Conservation (phyloP, 1,139 yeast species). For the Blastobotrys petasosporus region DNA sequence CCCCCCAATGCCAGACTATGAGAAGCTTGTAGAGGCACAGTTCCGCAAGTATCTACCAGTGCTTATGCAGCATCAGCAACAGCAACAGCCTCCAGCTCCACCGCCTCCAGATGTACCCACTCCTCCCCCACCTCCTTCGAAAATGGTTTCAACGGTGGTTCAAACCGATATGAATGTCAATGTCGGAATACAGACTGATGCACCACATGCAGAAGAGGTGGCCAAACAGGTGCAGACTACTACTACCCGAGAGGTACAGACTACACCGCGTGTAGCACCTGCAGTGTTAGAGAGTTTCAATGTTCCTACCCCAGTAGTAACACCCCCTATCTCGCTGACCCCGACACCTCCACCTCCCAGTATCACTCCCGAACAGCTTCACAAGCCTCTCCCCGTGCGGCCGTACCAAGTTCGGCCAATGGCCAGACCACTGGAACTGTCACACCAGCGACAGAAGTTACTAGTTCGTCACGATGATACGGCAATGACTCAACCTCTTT, state of each 20-base stretch:
- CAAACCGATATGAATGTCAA: conserved; percentile 17
- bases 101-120: background rate
- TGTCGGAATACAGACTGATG: conserved; percentile 21
- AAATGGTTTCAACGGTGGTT: conserved; percentile 5
- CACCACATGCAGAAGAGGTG: background rate
- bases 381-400: conserved; percentile 3
- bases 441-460: background rate
- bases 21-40: too few relatives aligned
- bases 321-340: background rate
- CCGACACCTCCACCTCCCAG: background rate
- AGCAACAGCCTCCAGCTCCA: background rate
- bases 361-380: background rate
- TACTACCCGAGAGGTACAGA: background rate
- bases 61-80: background rate
- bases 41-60: background rate
- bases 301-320: too few relatives aligned
- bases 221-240: too few relatives aligned
- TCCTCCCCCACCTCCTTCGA: background rate
- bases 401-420: conserved; percentile 1
- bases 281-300: background rate
- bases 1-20: conserved; percentile 2
- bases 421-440: background rate
- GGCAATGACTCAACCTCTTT: too few relatives aligned
- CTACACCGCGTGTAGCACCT: background rate
- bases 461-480: too few relatives aligned